Conservation (phyloP, 2,329 filamentous ascomycete genomes). For the Nothomitra cinnamomea region DNA sequence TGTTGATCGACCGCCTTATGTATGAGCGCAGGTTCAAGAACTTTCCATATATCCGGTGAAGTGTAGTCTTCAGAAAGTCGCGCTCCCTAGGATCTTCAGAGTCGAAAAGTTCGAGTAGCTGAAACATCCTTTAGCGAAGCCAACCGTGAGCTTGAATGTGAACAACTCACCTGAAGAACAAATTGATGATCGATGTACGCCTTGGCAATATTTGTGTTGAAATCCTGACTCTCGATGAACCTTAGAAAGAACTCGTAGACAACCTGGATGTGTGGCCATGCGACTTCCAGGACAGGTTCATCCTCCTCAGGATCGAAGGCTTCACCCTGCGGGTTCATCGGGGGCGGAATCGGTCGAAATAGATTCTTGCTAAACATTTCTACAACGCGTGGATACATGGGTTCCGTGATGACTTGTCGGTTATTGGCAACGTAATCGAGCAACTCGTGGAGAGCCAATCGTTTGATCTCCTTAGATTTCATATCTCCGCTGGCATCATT, state of each 20-base stretch:
- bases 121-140: constrained; percentile 12
- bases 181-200: constrained; percentile 98
- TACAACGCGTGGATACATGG: constrained; percentile 96
- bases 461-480: constrained; percentile 99
- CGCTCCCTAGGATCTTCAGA: constrained; percentile 93
- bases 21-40: constrained; percentile 96
- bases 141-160: background rate
- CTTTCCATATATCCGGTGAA: constrained; percentile 97
- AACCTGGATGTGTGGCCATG: constrained; percentile 98
- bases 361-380: constrained; percentile 99
- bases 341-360: constrained; percentile 90
- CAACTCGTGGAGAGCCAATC: constrained; percentile 84
- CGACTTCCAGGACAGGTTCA: constrained; percentile 91
- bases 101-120: constrained; percentile 93
- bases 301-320: constrained; percentile 98
- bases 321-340: constrained; percentile 93
- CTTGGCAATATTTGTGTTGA: constrained; percentile 99
- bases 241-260: constrained; percentile 98
- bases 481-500: constrained; percentile 96
- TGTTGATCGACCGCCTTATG: constrained; percentile 97
- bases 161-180: constrained; percentile 51
- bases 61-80: constrained; percentile 93
- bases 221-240: constrained; percentile 98
- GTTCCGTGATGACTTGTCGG: constrained; percentile 92
- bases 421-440: constrained; percentile 98